Base-by-base conservation (phyloP, 208 protist genomes). In the Acanthamoeba lenticulata region DNA sequence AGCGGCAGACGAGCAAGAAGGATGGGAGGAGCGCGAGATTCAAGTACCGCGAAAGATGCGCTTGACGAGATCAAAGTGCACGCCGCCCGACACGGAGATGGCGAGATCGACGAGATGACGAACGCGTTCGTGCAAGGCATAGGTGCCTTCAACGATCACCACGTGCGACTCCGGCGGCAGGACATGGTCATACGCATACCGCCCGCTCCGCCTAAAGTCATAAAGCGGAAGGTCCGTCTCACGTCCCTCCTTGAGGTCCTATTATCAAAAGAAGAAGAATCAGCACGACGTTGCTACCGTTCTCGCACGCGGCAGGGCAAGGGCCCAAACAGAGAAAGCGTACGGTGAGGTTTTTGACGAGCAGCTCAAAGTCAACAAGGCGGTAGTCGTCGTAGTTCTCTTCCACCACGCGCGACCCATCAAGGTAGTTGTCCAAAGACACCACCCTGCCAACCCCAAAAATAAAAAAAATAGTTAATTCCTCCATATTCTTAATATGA, bases 321-420 rank as follows among this genome's bases (percentile, higher is more conserved):
- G n/a, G n/a, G n/a, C n/a, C n/a, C n/a, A n/a, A n/a, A n/a, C n/a
- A n/a, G n/a, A n/a, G n/a, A n/a, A n/a, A n/a, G n/a, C 19, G 55
- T 11, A 95, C 45, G 29, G 55, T 92, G n/a, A 96, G 85, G 62
- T 96, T 95, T 67, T 96, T 95, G 49, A 77, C 72, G 27, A 96
- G 77, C 27, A 96, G 88, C 44, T 95, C 93, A 36, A 95, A 96
- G 60, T 96, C 95, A 13, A 96, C 83, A 4, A 95, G 92, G 67
- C 94, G 79, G 93, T 92, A 94, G 88, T 96, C 95, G 86, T 96
- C 95, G 86, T 95, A 96, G 45, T 95, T 96, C 40, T 96, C 95
- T 19, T 96, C 95, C 24, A 96, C 74, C 34, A 96, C 94, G 32
- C 96, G 91, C 29, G 79, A 91, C 42, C 77, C 77, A 69, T 95